Evolutionary conservation across 2,329 filamentous ascomycete genomes (phyloP), one percentile per base, ranked within the genome.

Genomic region (Fusarium sp.): DNA sequence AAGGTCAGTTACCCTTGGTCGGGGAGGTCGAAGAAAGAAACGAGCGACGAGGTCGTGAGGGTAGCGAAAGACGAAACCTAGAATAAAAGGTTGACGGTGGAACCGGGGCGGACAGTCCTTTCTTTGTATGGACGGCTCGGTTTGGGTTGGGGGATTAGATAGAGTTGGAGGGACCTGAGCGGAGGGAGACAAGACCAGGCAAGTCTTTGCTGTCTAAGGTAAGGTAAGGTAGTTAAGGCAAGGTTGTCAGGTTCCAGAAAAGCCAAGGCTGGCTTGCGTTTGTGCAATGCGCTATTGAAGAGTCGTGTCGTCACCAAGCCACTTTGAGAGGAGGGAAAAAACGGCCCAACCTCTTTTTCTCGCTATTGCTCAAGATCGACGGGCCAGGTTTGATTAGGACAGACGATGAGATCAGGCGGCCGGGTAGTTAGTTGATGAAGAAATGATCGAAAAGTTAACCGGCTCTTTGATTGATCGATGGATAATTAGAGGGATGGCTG

Each of bases 261-360:
- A 56, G 67, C 59, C 67, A 70, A 70, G 67, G 55, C 59, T 60
- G 67, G 67, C 67, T 55, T 70, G 58, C 59, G 64, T 52, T 64
- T 39, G 40, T 60, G 51, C 40, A 44, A 65, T 70, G 68, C 67
- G 63, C 67, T 70, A 70, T 65, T 57, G 63, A 49, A 49, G 39
- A 70, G 67, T 70, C 55, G 67, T 70, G 67, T 70, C 67, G 67
- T 70, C 67, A 70, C 67, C 55, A 68, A 68, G 68, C 59, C 67
- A 57, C 51, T 67, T 56, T 33, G 26, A 44, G 55, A 22, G 46
- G 43, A 50, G 50, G 46, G 43, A 64, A 52, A 60, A 64, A 49
- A 42, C 49, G 59, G 28, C 62, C 67, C 62, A 70, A 38, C 67
- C 58, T 57, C 67, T 60, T 31, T 49, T 51, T 46, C 43, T 42